These are phyloP conservation scores for Pichia norvegensis DNA, from an alignment of 1,139 yeast species.

Conservation along the genomic window DNA sequence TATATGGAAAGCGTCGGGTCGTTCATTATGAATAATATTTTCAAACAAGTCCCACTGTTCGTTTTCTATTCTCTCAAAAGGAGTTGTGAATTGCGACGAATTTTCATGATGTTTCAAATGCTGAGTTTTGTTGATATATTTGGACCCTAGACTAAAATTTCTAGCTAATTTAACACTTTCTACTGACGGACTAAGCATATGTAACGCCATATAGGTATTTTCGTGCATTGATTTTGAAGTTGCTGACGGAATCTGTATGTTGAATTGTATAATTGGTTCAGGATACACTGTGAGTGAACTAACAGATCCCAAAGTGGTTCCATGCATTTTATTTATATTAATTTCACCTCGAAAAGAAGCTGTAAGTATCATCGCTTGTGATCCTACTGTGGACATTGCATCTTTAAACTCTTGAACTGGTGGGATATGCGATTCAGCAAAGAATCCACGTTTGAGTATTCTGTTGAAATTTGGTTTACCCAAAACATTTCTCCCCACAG, in stretches of 20 bases:
- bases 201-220: slow-evolving; percentile 57
- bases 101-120: background rate
- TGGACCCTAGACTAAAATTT: slow-evolving; percentile 53
- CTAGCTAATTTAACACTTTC: slow-evolving; percentile 48
- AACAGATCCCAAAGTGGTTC: slow-evolving; percentile 77
- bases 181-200: slow-evolving; percentile 54
- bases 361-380: slow-evolving; percentile 36
- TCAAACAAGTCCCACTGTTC: slow-evolving; percentile 30
- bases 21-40: slow-evolving; percentile 7
- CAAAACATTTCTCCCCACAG: background rate
- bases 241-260: slow-evolving; percentile 72
- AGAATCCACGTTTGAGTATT: slow-evolving; percentile 5
- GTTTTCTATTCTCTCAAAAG: slow-evolving; percentile 34
- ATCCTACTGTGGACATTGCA: slow-evolving; percentile 28
- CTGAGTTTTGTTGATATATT: slow-evolving; percentile 18
- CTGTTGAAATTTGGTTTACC: background rate
- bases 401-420: slow-evolving; percentile 25
- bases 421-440: slow-evolving; percentile 15
- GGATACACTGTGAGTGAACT: slow-evolving; percentile 72
- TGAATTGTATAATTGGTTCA: slow-evolving; percentile 67
- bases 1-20: slow-evolving; percentile 9
- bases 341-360: slow-evolving; percentile 26
- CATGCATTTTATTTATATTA: slow-evolving; percentile 38
- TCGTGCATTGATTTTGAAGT: slow-evolving; percentile 61
- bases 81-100: slow-evolving; percentile 26